Conservation (phyloP, 345 rosid genomes). For the Stellera chamaejasme region DNA sequence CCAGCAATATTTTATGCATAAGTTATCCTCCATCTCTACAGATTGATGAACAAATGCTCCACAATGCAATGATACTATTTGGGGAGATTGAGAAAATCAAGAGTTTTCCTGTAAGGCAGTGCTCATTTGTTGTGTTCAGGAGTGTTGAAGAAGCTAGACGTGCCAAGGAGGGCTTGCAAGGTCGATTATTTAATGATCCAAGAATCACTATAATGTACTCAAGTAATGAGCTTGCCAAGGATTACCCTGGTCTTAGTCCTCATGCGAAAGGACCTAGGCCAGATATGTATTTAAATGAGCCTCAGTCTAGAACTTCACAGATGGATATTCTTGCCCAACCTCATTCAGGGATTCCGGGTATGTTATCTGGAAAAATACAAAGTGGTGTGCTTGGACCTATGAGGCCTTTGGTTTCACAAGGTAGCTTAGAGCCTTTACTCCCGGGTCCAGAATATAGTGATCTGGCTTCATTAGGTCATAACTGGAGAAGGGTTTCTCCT, state of each 20-base stretch:
- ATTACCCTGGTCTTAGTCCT: conserved; percentile 31
- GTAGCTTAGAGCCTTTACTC: conserved; percentile 35
- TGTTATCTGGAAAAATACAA: conserved; percentile 25
- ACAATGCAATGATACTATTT: conserved; percentile 85
- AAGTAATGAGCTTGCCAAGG: conserved; percentile 53
- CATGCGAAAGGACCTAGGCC: conserved; percentile 45
- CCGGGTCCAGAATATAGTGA: conserved; percentile 42
- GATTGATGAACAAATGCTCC: conserved; percentile 83
- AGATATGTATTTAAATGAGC: conserved; percentile 41
- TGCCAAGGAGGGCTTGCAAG: conserved; percentile 83
- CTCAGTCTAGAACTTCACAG: conserved; percentile 27
- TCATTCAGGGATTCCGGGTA: conserved; percentile 22
- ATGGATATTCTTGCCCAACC: conserved; percentile 32
- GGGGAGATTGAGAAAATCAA: conserved; percentile 86
- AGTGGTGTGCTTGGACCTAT: conserved; percentile 22
- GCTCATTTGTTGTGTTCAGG: conserved; percentile 81
- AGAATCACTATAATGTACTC: conserved; percentile 74
- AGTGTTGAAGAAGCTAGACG: conserved; percentile 85
- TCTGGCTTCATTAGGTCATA: conserved; percentile 24
- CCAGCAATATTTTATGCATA: conserved; percentile 76
- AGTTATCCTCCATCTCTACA: conserved; percentile 85
- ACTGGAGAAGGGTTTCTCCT: conserved; percentile 56
- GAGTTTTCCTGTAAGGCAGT: conserved; percentile 66
- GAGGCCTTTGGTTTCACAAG: conserved; percentile 41
- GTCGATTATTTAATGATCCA: conserved; percentile 76